Percentiles rank a stretch among this genome's conserved stretches.
Evolutionary conservation across 2,329 filamentous ascomycete genomes (phyloP).

Genomic region (Hypoxylon rubiginosum): DNA sequence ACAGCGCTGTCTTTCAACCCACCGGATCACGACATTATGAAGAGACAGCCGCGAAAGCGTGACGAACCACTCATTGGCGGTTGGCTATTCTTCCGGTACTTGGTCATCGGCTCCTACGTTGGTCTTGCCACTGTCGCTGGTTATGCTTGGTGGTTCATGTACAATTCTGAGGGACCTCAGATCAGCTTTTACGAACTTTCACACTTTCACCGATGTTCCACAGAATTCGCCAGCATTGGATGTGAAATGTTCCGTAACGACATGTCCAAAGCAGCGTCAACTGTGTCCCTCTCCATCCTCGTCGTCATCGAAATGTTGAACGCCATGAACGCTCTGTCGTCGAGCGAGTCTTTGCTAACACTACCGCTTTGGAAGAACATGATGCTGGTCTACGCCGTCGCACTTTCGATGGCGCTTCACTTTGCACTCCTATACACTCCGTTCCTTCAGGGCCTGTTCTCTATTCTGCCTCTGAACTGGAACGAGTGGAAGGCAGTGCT

Average conservation of each 20-base stretch:
- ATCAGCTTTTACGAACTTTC: constrained; percentile 90
- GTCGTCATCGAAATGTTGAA: constrained; percentile 99
- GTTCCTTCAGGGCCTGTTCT: constrained; percentile 88
- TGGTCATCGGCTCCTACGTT: constrained; percentile 96
- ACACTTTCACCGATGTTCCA: constrained; percentile 93
- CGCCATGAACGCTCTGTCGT: constrained; percentile 97
- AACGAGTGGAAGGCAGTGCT: constrained; percentile 94
- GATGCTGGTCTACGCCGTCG: constrained; percentile 96
- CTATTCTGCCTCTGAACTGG: constrained; percentile 87
- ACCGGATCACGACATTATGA: constrained; percentile 98
- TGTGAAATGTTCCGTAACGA: constrained; percentile 92
- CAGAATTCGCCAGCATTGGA: constrained; percentile 88
- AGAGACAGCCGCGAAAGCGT: constrained; percentile 87
- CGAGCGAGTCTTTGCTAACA: constrained; percentile 92
- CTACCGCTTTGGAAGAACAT: constrained; percentile 98
- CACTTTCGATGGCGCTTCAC: constrained; percentile 92
- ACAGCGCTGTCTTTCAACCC: constrained; percentile 98
- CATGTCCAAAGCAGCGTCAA: constrained; percentile 90
- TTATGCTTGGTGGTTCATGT: constrained; percentile 99
- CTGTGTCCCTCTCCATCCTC: constrained; percentile 89
- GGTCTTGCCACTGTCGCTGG: constrained; percentile 94
- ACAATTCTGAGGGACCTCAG: constrained; percentile 88
- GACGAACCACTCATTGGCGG: constrained; percentile 93
- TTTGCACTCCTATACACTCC: constrained; percentile 94
- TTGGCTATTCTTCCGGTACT: constrained; percentile 97